These are phyloP conservation scores for Pisolithus microcarpus DNA, from an alignment of 768 basidiomycete genomes.

Conservation along the genomic window DNA sequence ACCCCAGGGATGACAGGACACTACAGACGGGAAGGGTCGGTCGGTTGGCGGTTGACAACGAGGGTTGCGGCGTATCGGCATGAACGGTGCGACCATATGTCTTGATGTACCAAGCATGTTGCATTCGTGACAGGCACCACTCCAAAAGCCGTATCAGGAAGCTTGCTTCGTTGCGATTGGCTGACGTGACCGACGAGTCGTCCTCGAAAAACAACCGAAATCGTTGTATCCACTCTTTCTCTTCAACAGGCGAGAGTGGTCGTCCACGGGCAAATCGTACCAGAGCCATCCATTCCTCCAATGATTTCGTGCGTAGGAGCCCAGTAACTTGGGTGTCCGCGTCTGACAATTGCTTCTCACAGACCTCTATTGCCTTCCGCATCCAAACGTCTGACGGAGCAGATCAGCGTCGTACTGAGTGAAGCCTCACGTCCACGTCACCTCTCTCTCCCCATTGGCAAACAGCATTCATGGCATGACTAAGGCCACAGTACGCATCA, in stretches of 20 bases:
- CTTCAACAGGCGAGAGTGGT: slow-evolving; percentile 19
- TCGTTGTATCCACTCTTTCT: slow-evolving; percentile 25
- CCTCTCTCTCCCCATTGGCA: slow-evolving; percentile 41
- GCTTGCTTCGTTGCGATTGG: slow-evolving; percentile 31
- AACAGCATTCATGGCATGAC: slow-evolving; percentile 37
- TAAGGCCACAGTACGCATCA: slow-evolving; percentile 44
- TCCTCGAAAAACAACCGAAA: slow-evolving; percentile 26
- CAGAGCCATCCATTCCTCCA: slow-evolving; percentile 33
- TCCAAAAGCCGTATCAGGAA: slow-evolving; percentile 41
- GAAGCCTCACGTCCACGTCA: slow-evolving; percentile 13
- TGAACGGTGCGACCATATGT: slow-evolving; percentile 26
- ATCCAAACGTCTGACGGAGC: slow-evolving; percentile 26
- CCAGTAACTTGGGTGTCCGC: slow-evolving; percentile 26
- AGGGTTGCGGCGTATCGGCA: slow-evolving; percentile 8
- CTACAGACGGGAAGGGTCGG: slow-evolving; percentile 12
- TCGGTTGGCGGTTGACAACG: slow-evolving; percentile 4
- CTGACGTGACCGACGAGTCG: slow-evolving; percentile 11
- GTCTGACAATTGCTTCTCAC: slow-evolving; percentile 31
- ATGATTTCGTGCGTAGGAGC: slow-evolving; percentile 18
- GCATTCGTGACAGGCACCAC: slow-evolving; percentile 35
- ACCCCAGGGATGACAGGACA: slow-evolving; percentile 18
- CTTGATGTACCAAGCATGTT: slow-evolving; percentile 37
- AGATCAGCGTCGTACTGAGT: slow-evolving; percentile 5
- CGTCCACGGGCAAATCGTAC: slow-evolving; percentile 24
- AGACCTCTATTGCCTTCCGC: slow-evolving; percentile 30